A percentile compares a stretch with the other conserved stretches of the same genome.
phyloP scores from a whole-genome alignment of 495 filamentous ascomycete genomes.

The Diplogelasinospora grovesii region DNA sequence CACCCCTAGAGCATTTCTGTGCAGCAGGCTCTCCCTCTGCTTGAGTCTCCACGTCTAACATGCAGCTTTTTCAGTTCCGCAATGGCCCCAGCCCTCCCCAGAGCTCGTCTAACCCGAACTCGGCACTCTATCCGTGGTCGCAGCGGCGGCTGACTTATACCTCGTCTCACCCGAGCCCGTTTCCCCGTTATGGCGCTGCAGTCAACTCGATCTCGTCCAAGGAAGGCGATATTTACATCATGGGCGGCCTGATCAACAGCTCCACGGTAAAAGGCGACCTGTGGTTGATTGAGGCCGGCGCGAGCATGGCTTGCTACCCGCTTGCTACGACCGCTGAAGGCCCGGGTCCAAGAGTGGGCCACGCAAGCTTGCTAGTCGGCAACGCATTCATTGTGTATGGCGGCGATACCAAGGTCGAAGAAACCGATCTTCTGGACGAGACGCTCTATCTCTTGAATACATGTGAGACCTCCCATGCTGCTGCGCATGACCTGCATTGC shows the following conservation, averaged over 20 bases:
- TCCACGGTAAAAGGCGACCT: slow-evolving; percentile 93
- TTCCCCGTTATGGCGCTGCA: slow-evolving; percentile 94
- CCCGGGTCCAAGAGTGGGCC: slow-evolving; percentile 90
- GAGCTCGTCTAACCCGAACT: slow-evolving; percentile 35
- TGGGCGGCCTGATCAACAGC: slow-evolving; percentile 93
- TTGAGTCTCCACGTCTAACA: slow-evolving; percentile 23
- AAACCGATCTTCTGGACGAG: slow-evolving; percentile 84
- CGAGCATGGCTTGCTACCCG: slow-evolving; percentile 84
- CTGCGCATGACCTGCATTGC: background rate
- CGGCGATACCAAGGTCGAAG: slow-evolving; percentile 95
- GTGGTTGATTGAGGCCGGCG: slow-evolving; percentile 93
- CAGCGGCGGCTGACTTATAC: slow-evolving; percentile 82
- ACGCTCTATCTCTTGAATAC: slow-evolving; percentile 96
- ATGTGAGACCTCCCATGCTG: slow-evolving; percentile 52
- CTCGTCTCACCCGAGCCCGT: slow-evolving; percentile 74
- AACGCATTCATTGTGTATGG: slow-evolving; percentile 99
- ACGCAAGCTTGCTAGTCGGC: slow-evolving; percentile 88
- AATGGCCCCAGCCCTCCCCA: slow-evolving; percentile 27
- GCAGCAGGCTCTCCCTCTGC: slow-evolving; percentile 29
- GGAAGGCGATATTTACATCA: slow-evolving; percentile 95
- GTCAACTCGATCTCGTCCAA: slow-evolving; percentile 90
- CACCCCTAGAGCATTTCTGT: too few relatives aligned
- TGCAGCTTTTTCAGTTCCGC: slow-evolving; percentile 33
- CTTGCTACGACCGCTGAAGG: slow-evolving; percentile 88
- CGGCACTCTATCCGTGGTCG: slow-evolving; percentile 90